phyloP scores from a whole-genome alignment of 2,329 filamentous ascomycete species.

The Cytospora piceae region DNA sequence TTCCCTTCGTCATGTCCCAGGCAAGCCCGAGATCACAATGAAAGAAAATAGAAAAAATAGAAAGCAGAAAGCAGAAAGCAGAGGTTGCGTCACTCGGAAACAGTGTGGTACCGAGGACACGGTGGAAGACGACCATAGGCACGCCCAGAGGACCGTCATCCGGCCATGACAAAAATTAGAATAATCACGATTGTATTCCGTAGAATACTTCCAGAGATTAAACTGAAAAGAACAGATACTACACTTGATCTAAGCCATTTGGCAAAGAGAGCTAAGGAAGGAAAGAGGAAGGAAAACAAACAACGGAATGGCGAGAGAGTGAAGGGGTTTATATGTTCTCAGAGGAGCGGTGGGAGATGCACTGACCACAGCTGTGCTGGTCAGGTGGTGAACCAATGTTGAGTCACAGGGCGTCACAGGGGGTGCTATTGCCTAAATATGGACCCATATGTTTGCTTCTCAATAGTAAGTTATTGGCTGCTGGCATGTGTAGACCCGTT shows the following conservation, averaged over 20 bases:
- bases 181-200: constrained; percentile 69
- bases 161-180: constrained; percentile 66
- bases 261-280: constrained; percentile 2
- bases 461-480: no score
- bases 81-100: constrained; percentile 67
- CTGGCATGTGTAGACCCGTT: no score
- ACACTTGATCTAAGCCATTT: constrained; percentile 68
- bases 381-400: no score
- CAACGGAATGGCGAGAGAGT: no score
- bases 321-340: no score
- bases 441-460: no score
- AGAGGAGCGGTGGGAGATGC: no score
- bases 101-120: constrained; percentile 76
- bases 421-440: no score
- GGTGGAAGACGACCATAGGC: constrained; percentile 61
- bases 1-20: constrained; percentile 57
- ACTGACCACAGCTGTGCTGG: no score
- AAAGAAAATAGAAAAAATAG: constrained; percentile 56
- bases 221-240: constrained; percentile 84
- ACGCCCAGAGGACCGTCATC: constrained; percentile 65
- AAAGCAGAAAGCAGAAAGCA: constrained; percentile 19
- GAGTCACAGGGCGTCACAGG: no score
- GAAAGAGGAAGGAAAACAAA: no score
- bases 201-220: constrained; percentile 76
- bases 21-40: constrained; percentile 57